Evolutionary conservation across 306 rosid species (phyloP), one percentile per base, ranked within the genome.

Genomic region (Clitoria ternatea): DNA sequence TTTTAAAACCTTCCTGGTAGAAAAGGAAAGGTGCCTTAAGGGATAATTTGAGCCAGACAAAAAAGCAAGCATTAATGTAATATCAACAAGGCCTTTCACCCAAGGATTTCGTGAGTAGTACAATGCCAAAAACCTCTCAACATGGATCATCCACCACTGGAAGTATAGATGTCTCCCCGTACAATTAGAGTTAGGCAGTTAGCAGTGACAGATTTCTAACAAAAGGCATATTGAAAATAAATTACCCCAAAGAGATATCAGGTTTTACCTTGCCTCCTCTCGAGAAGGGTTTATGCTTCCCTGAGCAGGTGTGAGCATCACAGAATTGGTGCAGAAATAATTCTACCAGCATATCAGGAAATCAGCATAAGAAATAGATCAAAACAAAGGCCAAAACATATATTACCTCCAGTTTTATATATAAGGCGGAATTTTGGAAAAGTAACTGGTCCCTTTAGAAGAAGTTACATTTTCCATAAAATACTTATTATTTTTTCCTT

Each of bases 251-350:
- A 33, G 56, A 47, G 73, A 66, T 47, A 56, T 50, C 74, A 66
- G 59, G 74, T 62, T 69, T 73, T 80, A 93, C 98, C 96, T 53
- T 86, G 77, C 92, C 97, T 77, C 97, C 96, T 79, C 91, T 90
- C 11, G 93, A 76, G 59, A 93, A 93, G 43, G 89, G 98, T 77
- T 84, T 90, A 37, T 40, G 89, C 75, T 93, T 87, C 55, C 89
- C 88, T 0, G 87, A 88, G 89, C 98, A 93, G 65, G 92, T 77
- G 75, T 86, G 98, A 69, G 97, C 89, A 35, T 87, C 94, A 81
- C 98, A 93, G 80, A 90, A 90, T 80, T 93, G 98, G 76, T 77
- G 98, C 87, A 87, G 84, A 81, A 93, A 93, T 80, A 93, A 81
- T 60, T 93, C 98, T 93, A 66, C 73, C 57, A 55, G 50, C 63